Percentiles rank a stretch among this genome's conserved stretches.
phyloP scores from a whole-genome alignment of 2,329 filamentous ascomycete genomes.

The Bipolaris victoriae region DNA sequence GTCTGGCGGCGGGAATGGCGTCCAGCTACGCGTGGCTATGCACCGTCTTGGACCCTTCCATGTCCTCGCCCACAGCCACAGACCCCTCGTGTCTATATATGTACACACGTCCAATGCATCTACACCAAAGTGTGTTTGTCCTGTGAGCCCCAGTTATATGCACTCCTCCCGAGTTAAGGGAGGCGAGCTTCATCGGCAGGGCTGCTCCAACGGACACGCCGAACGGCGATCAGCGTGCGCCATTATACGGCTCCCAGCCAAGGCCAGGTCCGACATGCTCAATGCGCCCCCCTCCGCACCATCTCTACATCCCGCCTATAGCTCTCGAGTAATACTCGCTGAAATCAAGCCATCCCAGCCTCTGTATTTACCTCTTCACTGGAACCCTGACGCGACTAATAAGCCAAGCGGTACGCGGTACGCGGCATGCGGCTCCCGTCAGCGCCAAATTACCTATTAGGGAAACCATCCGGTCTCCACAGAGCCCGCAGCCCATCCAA shows the following conservation, averaged over 20 bases:
- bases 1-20: constrained; percentile 1
- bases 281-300: not conserved
- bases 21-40: not conserved
- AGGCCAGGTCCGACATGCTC: constrained; percentile 23
- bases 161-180: not conserved
- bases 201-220: constrained; percentile 27
- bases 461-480: constrained; percentile 1
- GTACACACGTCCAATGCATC: not conserved
- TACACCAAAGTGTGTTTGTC: not conserved
- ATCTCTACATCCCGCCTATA: not conserved
- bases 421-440: not conserved
- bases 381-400: not conserved
- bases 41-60: not conserved
- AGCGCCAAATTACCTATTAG: not conserved
- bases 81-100: not conserved
- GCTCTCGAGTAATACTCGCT: not conserved
- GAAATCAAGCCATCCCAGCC: not conserved
- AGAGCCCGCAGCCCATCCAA: constrained; percentile 4
- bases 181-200: constrained; percentile 15
- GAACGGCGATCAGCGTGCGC: constrained; percentile 20
- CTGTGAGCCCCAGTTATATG: not conserved
- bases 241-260: constrained; percentile 6
- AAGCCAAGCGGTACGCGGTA: not conserved
- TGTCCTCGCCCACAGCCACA: not conserved
- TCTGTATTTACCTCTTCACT: too few species aligned